Evolutionary conservation across 441 rosid genomes (phyloP).

Genomic region (Heliophila coronopifolia): DNA sequence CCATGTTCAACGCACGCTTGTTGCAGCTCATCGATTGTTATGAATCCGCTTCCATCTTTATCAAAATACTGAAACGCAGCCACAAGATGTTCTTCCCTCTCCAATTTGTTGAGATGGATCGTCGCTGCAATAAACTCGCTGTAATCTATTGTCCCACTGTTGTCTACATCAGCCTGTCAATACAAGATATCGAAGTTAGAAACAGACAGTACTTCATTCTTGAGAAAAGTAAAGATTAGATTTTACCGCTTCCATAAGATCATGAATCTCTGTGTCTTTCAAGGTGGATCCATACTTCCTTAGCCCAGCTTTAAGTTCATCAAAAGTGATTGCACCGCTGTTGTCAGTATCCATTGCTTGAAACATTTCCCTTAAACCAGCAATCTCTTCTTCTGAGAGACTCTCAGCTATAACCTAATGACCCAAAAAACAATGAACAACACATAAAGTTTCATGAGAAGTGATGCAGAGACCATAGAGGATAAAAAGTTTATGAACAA

Average conservation of each 20-base stretch:
- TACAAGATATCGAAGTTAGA: not conserved
- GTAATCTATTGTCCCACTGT: conserved; percentile 92
- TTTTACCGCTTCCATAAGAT: conserved; percentile 93
- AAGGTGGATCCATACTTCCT: conserved; percentile 87
- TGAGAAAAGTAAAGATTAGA: not conserved
- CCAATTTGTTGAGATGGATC: conserved; percentile 88
- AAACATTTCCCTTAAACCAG: conserved; percentile 92
- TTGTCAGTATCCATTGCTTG: conserved; percentile 86
- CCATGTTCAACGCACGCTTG: conserved; percentile 90
- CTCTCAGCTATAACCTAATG: conserved; percentile 96
- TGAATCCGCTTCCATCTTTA: conserved; percentile 86
- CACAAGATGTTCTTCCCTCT: conserved; percentile 88
- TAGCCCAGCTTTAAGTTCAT: conserved; percentile 95
- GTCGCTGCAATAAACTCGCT: conserved; percentile 97
- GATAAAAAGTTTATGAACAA: not conserved
- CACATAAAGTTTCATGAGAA: not conserved
- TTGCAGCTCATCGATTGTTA: conserved; percentile 93
- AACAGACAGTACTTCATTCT: not conserved
- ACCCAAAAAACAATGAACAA: not conserved
- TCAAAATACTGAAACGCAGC: conserved; percentile 93
- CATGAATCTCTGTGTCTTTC: conserved; percentile 91
- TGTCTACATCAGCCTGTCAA: conserved; percentile 94
- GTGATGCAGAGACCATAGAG: not conserved
- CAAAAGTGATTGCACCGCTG: conserved; percentile 97
- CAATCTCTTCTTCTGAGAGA: conserved; percentile 98